Conservation (phyloP, 345 rosid species). For the Linum trigynum region DNA sequence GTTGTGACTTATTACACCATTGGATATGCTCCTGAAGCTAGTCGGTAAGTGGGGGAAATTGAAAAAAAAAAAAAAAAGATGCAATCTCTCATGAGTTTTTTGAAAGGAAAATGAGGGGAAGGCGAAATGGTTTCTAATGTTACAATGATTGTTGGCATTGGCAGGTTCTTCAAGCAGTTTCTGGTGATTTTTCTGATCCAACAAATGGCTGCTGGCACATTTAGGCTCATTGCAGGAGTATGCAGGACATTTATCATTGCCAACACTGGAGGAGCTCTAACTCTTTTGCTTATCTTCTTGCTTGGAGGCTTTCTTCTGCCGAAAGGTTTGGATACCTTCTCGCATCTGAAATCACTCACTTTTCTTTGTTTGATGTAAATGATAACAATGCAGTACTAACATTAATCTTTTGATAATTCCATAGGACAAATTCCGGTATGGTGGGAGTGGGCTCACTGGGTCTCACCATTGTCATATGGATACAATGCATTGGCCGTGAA, state of each 20-base stretch:
- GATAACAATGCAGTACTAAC: slow-evolving; percentile 19
- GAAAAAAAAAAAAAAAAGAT: no score
- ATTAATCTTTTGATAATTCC: slow-evolving; percentile 45
- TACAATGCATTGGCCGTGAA: slow-evolving; percentile 60
- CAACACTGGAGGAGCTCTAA: slow-evolving; percentile 65
- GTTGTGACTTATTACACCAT: slow-evolving; percentile 48
- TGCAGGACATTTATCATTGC: slow-evolving; percentile 82
- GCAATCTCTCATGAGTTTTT: no score
- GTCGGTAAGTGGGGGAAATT: slow-evolving; percentile 33
- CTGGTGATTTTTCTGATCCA: slow-evolving; percentile 56
- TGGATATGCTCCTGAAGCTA: slow-evolving; percentile 68
- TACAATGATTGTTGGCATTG: neutral
- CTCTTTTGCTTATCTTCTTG: slow-evolving; percentile 61
- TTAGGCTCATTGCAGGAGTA: slow-evolving; percentile 53
- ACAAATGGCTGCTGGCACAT: slow-evolving; percentile 76
- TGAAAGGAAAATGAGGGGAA: no score
- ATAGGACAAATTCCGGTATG: slow-evolving; percentile 65
- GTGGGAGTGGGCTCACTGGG: slow-evolving; percentile 94
- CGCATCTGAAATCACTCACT: slow-evolving; percentile 42
- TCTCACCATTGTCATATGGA: slow-evolving; percentile 73
- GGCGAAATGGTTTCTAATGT: no score
- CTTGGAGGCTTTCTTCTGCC: slow-evolving; percentile 83
- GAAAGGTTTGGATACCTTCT: slow-evolving; percentile 48
- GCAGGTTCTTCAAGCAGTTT: slow-evolving; percentile 81
- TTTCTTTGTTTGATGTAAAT: no score